phyloP scores from a whole-genome alignment of 352 stramenopile species.

The Saprolegnia parasitica region DNA sequence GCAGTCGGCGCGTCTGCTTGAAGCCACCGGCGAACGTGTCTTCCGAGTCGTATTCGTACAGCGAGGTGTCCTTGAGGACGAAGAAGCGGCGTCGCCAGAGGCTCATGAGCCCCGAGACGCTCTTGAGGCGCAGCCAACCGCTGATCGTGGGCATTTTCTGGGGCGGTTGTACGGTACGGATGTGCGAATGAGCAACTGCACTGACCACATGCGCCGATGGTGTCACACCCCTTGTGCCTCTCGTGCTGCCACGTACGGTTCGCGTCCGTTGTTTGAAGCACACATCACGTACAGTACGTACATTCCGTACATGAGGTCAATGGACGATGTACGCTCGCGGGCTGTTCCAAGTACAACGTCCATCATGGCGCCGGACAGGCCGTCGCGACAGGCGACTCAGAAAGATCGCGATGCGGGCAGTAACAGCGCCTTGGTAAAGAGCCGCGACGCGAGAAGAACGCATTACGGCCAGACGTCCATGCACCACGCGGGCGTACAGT shows the following conservation, averaged over 20 bases:
- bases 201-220: not conserved
- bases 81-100: slow-evolving; percentile 65
- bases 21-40: not conserved
- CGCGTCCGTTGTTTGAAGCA: not conserved
- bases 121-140: not conserved
- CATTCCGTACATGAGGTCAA: not conserved
- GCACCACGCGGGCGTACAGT: no score
- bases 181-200: not conserved
- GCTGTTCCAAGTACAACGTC: no score
- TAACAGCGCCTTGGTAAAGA: no score
- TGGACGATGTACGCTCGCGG: no score
- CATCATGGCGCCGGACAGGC: no score
- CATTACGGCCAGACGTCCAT: no score
- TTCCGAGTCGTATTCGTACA: slow-evolving; percentile 64
- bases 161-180: slow-evolving; percentile 12
- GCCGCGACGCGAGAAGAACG: no score
- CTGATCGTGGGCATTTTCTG: slow-evolving; percentile 18
- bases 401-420: no score
- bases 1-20: not conserved
- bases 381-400: no score
- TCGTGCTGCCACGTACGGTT: not conserved
- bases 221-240: not conserved
- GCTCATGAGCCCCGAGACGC: slow-evolving; percentile 39
- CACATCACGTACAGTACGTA: not conserved
- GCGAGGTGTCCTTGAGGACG: slow-evolving; percentile 54